Base-by-base conservation (phyloP, 2,329 filamentous ascomycete genomes). In the Colletotrichum tropicicola region DNA sequence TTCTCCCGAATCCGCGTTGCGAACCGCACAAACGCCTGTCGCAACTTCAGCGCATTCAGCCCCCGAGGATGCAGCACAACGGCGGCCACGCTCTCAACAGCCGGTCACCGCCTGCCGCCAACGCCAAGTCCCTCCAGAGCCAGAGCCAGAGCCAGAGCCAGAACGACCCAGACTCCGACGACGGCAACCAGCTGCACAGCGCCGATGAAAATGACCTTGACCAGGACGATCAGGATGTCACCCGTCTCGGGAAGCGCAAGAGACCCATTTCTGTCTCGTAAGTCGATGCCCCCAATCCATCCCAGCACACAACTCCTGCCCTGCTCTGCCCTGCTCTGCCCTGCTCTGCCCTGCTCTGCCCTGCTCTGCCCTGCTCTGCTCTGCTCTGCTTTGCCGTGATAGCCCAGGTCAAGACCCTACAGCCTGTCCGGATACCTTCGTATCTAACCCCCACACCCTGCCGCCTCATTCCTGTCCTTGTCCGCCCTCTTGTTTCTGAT, bases 231-330 rank as follows among this genome's bases (percentile, higher is more conserved):
- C 73, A 78, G 49, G 80, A 84, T 53, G 72, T 76, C 21, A 74
- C 74, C 28, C 80, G 79, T 55, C 78, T 74, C 66, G 81, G 84
- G 63, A 89, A 89, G 75, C 84, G 87, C 67, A 89, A 89, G 74
- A 81, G 87, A 63, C 85, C 85, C 65, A 81, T 88, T 52, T 88
- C 86, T 64, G 86, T 88, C 66, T 88, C 86, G 86, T 89, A 82
- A 71, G 81, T 81, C 53, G 25, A 66, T 23, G n/a, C 21, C 39
- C 21, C 57, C 52, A 9, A 7, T 43, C 9, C 28, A 21, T 68
- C 19, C 37, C 65, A 30, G 37, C 6, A 21, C 39, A 35, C 30
- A 4, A 35, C 15, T 53, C 30, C 66, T 68, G 28, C 64, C 52
- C 30, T 62, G 52, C 63, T n/a, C 56, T 39, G 48, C 53, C 45